Evolutionary conservation across 192 early-diverging fungal species (phyloP).

Genomic region (Mortierella antarctica): DNA sequence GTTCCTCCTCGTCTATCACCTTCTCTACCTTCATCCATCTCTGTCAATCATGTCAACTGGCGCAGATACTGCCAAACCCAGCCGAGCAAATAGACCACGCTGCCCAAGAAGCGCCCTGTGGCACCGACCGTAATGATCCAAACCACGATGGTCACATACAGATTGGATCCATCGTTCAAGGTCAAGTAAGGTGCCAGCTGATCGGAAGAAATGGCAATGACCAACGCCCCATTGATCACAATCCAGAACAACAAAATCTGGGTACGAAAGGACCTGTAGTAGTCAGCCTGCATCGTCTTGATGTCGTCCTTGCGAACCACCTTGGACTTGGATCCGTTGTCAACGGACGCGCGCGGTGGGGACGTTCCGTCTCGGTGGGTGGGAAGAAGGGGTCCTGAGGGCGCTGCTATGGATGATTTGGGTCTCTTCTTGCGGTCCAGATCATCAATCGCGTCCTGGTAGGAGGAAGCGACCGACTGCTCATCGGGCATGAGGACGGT

Average conservation of each 20-base stretch:
- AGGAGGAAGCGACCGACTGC: conserved; percentile 14
- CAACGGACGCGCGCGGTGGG: not conserved
- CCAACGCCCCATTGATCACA: conserved; percentile 41
- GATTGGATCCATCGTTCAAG: conserved; percentile 37
- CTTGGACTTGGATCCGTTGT: not conserved
- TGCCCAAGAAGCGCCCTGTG: conserved; percentile 46
- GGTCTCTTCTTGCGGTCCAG: conserved; percentile 37
- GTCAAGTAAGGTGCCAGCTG: conserved; percentile 36
- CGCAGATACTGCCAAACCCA: conserved; percentile 39
- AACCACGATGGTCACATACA: conserved; percentile 47
- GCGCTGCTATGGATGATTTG: not conserved
- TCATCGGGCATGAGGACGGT: conserved; percentile 53
- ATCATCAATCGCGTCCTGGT: conserved; percentile 49
- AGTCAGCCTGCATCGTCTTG: conserved; percentile 49
- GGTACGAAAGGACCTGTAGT: conserved; percentile 44
- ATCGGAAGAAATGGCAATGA: conserved; percentile 50
- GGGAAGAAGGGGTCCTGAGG: not conserved
- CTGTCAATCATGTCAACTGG: not conserved
- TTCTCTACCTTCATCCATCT: not conserved
- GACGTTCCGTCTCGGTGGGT: not conserved
- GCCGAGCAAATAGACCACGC: conserved; percentile 29
- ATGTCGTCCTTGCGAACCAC: conserved; percentile 24
- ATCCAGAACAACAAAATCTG: conserved; percentile 42
- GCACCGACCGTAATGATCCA: conserved; percentile 47
- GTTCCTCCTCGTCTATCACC: no score